A percentile compares a stretch with the other conserved stretches of the same genome.
These are phyloP conservation scores for Cladochytrium replicatum DNA, from an alignment of 192 early-diverging fungal genomes.

Conservation along the genomic window DNA sequence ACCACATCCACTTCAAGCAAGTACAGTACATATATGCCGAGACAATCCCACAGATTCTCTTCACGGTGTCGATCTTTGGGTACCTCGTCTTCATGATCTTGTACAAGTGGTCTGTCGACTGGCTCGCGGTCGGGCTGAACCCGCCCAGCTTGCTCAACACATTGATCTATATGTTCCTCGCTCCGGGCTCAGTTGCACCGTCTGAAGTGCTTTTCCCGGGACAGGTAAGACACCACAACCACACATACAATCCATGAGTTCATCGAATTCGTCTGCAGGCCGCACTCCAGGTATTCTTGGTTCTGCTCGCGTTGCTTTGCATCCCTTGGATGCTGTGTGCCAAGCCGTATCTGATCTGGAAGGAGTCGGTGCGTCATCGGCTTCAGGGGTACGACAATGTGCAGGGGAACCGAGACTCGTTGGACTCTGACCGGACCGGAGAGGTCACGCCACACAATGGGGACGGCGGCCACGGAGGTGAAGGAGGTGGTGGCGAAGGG, in stretches of 20 bases:
- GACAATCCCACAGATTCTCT: slow-evolving; percentile 90
- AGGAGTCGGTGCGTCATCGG: slow-evolving; percentile 41
- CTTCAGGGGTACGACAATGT: neutral
- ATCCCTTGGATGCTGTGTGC: slow-evolving; percentile 96
- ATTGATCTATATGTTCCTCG: slow-evolving; percentile 98
- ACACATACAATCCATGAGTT: slow-evolving; percentile 6
- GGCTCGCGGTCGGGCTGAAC: slow-evolving; percentile 56
- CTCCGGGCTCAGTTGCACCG: slow-evolving; percentile 67
- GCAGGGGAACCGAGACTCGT: slow-evolving; percentile 6
- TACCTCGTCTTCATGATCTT: slow-evolving; percentile 86
- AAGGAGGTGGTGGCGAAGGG: slow-evolving; percentile 24
- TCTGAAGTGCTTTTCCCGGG: slow-evolving; percentile 71
- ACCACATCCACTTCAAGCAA: slow-evolving; percentile 83
- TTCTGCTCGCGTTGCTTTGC: slow-evolving; percentile 75
- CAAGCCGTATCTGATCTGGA: slow-evolving; percentile 80
- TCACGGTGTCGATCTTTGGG: slow-evolving; percentile 89
- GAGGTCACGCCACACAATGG: slow-evolving; percentile 1
- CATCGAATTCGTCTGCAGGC: slow-evolving; percentile 19
- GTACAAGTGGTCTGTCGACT: slow-evolving; percentile 94
- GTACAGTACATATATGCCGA: slow-evolving; percentile 70
- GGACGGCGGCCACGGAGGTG: slow-evolving; percentile 25
- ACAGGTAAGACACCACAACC: slow-evolving; percentile 44
- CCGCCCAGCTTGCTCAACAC: slow-evolving; percentile 92
- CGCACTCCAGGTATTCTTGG: slow-evolving; percentile 65
- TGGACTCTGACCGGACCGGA: slow-evolving; percentile 12